Percentiles rank a stretch among this genome's conserved stretches.
Evolutionary conservation across 2,329 filamentous ascomycete species (phyloP).

Genomic region (Camillea tinctor): DNA sequence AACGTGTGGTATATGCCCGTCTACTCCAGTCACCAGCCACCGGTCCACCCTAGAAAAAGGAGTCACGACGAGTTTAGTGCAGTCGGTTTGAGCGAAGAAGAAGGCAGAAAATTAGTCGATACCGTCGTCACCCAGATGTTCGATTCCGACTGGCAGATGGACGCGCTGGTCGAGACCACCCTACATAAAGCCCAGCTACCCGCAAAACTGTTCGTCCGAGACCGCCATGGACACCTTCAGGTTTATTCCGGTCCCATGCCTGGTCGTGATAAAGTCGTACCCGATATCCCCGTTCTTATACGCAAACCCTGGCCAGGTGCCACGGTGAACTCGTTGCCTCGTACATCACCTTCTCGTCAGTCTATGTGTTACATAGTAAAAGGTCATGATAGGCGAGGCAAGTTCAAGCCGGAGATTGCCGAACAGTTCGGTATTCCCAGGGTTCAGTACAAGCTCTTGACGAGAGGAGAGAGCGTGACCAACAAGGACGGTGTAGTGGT

Average conservation of each 20-base stretch:
- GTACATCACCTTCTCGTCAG: slow-evolving; percentile 61
- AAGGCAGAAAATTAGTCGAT: slow-evolving; percentile 52
- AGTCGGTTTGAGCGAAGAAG: slow-evolving; percentile 27
- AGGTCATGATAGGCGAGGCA: slow-evolving; percentile 72
- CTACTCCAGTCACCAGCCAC: slow-evolving; percentile 25
- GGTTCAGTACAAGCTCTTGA: slow-evolving; percentile 58
- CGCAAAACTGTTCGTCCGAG: slow-evolving; percentile 67
- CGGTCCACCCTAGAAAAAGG: slow-evolving; percentile 34
- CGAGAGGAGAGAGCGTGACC: slow-evolving; percentile 61
- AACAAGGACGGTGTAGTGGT: slow-evolving; percentile 66
- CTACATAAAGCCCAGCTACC: slow-evolving; percentile 67
- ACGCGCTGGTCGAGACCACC: slow-evolving; percentile 65
- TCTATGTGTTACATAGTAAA: slow-evolving; percentile 87
- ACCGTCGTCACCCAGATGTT: slow-evolving; percentile 75
- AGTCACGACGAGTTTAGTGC: slow-evolving; percentile 45
- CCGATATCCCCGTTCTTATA: slow-evolving; percentile 69
- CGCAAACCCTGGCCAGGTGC: slow-evolving; percentile 78
- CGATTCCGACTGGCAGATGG: slow-evolving; percentile 70
- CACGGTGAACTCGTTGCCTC: slow-evolving; percentile 62
- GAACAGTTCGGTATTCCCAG: slow-evolving; percentile 61
- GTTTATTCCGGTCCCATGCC: slow-evolving; percentile 69
- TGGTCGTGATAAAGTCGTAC: slow-evolving; percentile 45
- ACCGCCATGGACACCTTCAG: slow-evolving; percentile 63
- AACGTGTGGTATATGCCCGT: slow-evolving; percentile 82
- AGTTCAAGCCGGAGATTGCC: slow-evolving; percentile 70